Percentiles rank a stretch among this genome's conserved stretches.
These are phyloP conservation scores for Starmerella roubikii DNA, from an alignment of 805 yeast species.

Conservation along the genomic window DNA sequence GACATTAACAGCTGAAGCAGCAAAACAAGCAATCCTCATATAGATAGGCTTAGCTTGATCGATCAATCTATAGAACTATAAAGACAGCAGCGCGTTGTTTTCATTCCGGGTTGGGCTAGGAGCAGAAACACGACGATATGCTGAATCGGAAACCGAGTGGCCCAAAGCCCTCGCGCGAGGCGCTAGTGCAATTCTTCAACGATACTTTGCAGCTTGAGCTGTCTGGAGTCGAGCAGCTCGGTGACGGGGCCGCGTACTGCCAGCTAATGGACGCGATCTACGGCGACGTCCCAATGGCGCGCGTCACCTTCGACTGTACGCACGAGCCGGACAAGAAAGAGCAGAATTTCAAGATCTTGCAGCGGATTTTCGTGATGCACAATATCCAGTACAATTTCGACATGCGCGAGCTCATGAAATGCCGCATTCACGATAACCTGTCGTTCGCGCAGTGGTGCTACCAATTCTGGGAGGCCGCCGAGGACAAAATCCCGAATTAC, in stretches of 20 bases:
- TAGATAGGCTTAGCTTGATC: too few relatives aligned
- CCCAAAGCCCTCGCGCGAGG: slow-evolving; percentile 46
- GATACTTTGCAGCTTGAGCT: slow-evolving; percentile 49
- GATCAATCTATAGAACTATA: too few relatives aligned
- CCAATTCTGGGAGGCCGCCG: slow-evolving; percentile 64
- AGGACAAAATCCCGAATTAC: slow-evolving; percentile 46
- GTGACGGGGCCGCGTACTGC: slow-evolving; percentile 90
- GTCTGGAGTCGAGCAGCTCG: slow-evolving; percentile 80
- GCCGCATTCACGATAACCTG: slow-evolving; percentile 84
- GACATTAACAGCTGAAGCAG: too few relatives aligned
- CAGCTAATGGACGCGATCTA: slow-evolving; percentile 78
- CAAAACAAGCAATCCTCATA: too few relatives aligned
- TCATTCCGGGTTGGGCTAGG: too few relatives aligned
- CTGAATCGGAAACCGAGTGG: too few relatives aligned
- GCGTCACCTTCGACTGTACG: slow-evolving; percentile 57
- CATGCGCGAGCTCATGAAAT: slow-evolving; percentile 69
- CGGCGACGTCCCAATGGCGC: slow-evolving; percentile 67
- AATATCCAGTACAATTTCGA: slow-evolving; percentile 60
- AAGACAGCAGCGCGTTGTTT: too few relatives aligned
- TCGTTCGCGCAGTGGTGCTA: slow-evolving; percentile 91
- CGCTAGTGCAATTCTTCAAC: slow-evolving; percentile 76
- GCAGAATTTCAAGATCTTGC: slow-evolving; percentile 74
- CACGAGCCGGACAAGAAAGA: slow-evolving; percentile 61
- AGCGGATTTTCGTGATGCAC: slow-evolving; percentile 61
- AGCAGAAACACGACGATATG: too few relatives aligned